Evolutionary conservation across 2,329 filamentous ascomycete genomes (phyloP).

Genomic region (Cadophora gregata): DNA sequence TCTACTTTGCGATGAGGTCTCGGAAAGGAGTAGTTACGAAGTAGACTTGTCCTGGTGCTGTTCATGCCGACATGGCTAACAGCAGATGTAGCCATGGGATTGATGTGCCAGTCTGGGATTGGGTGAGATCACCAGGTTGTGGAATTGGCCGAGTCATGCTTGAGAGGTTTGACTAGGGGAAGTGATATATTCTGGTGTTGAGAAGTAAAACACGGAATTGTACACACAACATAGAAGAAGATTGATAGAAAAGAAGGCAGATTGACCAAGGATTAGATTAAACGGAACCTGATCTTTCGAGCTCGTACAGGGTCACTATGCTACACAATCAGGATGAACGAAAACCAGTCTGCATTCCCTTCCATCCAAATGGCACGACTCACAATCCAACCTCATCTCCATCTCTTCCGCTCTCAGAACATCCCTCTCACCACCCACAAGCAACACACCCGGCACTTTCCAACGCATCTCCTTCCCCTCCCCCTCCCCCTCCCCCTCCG

Average conservation of each 20-base stretch:
- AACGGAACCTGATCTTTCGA: not conserved
- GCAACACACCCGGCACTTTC: not conserved
- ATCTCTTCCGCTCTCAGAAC: not conserved
- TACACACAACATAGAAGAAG: not conserved
- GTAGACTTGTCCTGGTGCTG: not conserved
- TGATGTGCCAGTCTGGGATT: not conserved
- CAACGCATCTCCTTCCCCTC: not conserved
- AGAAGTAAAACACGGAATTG: not conserved
- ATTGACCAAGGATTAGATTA: not conserved
- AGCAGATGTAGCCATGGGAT: not conserved
- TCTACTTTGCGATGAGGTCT: too few species aligned
- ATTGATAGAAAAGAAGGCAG: not conserved
- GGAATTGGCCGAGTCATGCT: not conserved
- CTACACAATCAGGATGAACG: not conserved
- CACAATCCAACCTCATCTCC: constrained; percentile 11
- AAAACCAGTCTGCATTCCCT: not conserved
- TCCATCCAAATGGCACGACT: not conserved
- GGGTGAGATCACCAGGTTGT: not conserved
- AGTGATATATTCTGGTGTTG: not conserved
- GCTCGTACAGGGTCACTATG: not conserved
- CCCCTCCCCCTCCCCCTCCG: not conserved
- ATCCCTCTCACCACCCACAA: not conserved
- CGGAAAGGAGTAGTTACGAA: not conserved
- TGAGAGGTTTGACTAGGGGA: too few species aligned
- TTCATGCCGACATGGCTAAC: not conserved